Evolutionary conservation across 306 rosid genomes (phyloP).

Genomic region (Lagenaria siceraria): DNA sequence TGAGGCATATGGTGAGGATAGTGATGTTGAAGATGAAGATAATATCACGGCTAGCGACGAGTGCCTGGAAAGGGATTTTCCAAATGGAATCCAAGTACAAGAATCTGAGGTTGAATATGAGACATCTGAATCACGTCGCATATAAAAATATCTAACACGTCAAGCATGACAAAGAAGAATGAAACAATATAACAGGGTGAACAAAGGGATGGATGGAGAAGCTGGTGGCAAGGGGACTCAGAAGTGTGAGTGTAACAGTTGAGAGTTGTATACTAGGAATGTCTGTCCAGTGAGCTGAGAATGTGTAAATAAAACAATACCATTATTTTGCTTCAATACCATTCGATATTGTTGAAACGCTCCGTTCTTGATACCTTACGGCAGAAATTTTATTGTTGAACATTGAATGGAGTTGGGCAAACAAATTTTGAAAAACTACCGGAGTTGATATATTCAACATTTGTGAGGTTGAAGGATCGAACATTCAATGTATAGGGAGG

Average conservation of each 20-base stretch:
- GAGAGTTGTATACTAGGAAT: background rate
- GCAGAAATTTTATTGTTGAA: background rate
- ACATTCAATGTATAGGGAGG: too few relatives aligned
- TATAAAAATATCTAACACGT: background rate
- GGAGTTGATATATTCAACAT: too few relatives aligned
- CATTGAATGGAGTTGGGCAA: background rate
- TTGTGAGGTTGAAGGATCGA: too few relatives aligned
- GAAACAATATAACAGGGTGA: background rate
- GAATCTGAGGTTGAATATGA: slow-evolving; percentile 8
- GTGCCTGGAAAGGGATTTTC: background rate
- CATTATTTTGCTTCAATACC: background rate
- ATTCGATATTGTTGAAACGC: background rate
- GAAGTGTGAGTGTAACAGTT: background rate
- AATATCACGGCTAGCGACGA: background rate
- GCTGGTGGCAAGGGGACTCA: background rate
- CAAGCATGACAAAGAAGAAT: background rate
- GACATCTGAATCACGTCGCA: background rate
- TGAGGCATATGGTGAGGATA: slow-evolving; percentile 24
- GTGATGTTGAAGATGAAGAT: slow-evolving; percentile 25
- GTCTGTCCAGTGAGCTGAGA: background rate
- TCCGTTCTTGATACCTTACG: background rate
- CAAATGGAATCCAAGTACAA: slow-evolving; percentile 13
- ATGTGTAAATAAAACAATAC: background rate
- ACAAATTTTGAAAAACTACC: too few relatives aligned
- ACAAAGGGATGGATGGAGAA: background rate